Base-by-base conservation (phyloP, 2,329 filamentous ascomycete genomes). In the Hypoxylon sp. region DNA sequence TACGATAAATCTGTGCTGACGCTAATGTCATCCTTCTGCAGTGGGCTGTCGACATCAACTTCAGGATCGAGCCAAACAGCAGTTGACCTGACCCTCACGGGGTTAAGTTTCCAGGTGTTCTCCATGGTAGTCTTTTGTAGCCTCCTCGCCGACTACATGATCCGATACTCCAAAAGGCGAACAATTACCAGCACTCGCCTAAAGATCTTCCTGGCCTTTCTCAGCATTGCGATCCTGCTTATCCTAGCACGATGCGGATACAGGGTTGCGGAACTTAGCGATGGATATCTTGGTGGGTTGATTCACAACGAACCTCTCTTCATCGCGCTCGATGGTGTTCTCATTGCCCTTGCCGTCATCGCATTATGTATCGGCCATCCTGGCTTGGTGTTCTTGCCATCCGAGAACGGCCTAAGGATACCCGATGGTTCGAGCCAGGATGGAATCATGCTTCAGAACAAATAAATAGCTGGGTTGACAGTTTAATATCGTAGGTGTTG, bases 241-340 rank as follows among this genome's bases (percentile, higher is more conserved):
- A 87, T 90, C 69, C 82, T 89, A 45, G 82, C 83, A 17, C 80
- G 89, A 6, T 88, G 85, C 56, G 82, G 85, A 19, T 91, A 88
- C 73, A 82, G 89, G 21, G 83, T 89, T 21, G 85, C 83, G 0
- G 88, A 91, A 77, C 75, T 91, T 65, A 83, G 82, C 62, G 80
- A 86, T 23, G 88, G 88, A 1, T 90, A 87, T 79, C 72, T 61
- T 0, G 87, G 86, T 0, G 73, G 78, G 11, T 73, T 90, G 69
- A 84, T 88, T 50, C 75, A 74, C 46, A 76, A 86, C 28, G 77
- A 87, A 73, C 71, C 74, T 0, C 72, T 83, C 5, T 87, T 86
- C 68, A 84, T 86, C 64, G 80, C 74, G 0, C 73, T 87, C 3
- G 85, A 87, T 75, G 82, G 82, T n/a, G 61, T 63, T 21, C 38